Percentiles rank a stretch among this genome's conserved stretches.
Evolutionary conservation across 2,329 filamentous ascomycete species (phyloP).

Genomic region (Penicillium sp.): DNA sequence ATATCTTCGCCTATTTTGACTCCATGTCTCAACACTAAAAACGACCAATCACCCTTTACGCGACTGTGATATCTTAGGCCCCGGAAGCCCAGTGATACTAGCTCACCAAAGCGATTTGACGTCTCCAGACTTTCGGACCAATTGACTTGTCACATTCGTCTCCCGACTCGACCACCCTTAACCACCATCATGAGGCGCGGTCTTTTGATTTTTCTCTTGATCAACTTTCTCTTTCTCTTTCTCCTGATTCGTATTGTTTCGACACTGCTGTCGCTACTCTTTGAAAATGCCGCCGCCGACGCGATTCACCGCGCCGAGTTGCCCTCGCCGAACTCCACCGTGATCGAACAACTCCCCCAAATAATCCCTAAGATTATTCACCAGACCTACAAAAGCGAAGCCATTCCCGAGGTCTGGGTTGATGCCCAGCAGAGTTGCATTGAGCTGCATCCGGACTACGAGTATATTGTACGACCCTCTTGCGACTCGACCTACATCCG

Average conservation of each 20-base stretch:
- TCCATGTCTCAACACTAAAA: too few species aligned
- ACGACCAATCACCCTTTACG: too few species aligned
- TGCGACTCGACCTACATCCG: not conserved
- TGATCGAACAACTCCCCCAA: conserved; percentile 57
- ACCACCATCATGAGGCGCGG: conserved; percentile 57
- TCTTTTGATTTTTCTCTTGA: conserved; percentile 63
- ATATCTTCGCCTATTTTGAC: too few species aligned
- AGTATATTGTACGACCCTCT: conserved; percentile 62
- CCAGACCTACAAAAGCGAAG: conserved; percentile 72
- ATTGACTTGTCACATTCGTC: too few species aligned
- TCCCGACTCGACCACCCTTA: too few species aligned
- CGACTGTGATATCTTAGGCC: too few species aligned
- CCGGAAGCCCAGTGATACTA: too few species aligned
- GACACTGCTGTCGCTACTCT: conserved; percentile 68
- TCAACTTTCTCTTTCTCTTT: conserved; percentile 63
- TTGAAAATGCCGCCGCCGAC: conserved; percentile 66
- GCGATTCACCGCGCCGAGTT: conserved; percentile 67
- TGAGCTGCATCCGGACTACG: conserved; percentile 67
- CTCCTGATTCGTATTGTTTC: conserved; percentile 68
- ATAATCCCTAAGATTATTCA: conserved; percentile 76
- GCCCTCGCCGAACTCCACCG: conserved; percentile 62
- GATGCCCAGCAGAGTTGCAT: conserved; percentile 66
- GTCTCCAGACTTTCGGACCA: too few species aligned
- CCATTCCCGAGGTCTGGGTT: conserved; percentile 66
- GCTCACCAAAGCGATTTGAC: too few species aligned